Conservation (phyloP, 2,329 filamentous ascomycete species). For the Ophiostoma populinum region DNA sequence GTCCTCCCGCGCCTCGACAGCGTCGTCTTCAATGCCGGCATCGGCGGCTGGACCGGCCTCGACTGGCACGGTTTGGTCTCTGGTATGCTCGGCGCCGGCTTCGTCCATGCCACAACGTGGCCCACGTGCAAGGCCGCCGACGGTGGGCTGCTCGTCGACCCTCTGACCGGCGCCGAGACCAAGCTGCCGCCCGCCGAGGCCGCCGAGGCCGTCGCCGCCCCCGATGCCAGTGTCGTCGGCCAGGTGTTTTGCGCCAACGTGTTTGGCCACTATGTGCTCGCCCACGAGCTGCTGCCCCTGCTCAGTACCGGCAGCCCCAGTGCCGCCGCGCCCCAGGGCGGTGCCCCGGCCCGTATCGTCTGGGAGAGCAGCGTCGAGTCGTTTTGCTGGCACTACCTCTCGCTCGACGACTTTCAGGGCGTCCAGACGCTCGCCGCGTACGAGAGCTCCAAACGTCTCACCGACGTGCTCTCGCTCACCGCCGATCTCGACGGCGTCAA, state of each 20-base stretch:
- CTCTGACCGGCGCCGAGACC: constrained; percentile 21
- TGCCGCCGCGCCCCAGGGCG: constrained; percentile 12
- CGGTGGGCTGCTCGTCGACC: constrained; percentile 25
- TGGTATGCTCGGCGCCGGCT: constrained; percentile 37
- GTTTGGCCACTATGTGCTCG: constrained; percentile 87
- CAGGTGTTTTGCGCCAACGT: constrained; percentile 82
- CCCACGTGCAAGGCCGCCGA: constrained; percentile 57
- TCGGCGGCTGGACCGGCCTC: constrained; percentile 71
- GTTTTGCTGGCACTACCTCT: constrained; percentile 28
- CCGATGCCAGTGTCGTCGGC: constrained; percentile 45
- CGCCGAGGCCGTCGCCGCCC: constrained; percentile 14
- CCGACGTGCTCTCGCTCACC: constrained; percentile 67
- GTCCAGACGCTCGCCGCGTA: constrained; percentile 49
- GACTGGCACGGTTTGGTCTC: constrained; percentile 45
- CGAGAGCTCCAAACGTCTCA: constrained; percentile 74
- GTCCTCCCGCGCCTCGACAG: constrained; percentile 56
- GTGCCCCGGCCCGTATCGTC: constrained; percentile 47
- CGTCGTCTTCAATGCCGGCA: constrained; percentile 73
- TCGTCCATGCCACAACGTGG: constrained; percentile 54
- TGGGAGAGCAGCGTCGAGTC: constrained; percentile 81
- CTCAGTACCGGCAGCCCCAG: constrained; percentile 29
- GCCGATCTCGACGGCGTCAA: constrained; percentile 46
- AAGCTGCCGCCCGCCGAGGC: constrained; percentile 23
- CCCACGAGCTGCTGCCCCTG: constrained; percentile 62
- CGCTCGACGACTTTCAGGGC: constrained; percentile 59